Evolutionary conservation across 257 asterid species (phyloP).

Genomic region (Pogostemon cablin): DNA sequence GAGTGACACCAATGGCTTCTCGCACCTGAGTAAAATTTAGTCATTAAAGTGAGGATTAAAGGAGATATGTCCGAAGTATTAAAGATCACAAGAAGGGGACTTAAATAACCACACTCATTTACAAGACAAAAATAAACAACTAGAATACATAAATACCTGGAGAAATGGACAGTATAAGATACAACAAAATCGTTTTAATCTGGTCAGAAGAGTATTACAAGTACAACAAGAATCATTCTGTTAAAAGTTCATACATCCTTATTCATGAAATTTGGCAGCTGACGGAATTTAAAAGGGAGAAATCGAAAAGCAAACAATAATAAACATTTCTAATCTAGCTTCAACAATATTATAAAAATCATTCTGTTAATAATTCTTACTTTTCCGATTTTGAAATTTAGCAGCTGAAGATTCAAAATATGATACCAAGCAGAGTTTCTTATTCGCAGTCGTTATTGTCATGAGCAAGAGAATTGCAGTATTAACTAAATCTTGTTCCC

Average conservation of each 20-base stretch:
- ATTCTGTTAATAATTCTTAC: conserved; percentile 15
- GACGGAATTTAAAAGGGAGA: not conserved
- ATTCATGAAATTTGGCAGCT: conserved; percentile 10
- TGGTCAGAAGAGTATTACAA: conserved; percentile 17
- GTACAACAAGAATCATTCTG: not conserved
- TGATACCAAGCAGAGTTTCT: not conserved
- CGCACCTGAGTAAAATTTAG: conserved; percentile 70
- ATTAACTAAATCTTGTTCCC: not conserved
- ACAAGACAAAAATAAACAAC: conserved; percentile 6
- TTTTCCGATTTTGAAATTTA: not conserved
- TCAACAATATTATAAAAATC: conserved; percentile 18
- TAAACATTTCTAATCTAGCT: conserved; percentile 9
- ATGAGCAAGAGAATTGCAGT: conserved; percentile 20
- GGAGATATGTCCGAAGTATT: conserved; percentile 22
- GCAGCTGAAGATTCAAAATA: conserved; percentile 13
- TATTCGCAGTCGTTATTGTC: conserved; percentile 17
- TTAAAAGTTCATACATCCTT: conserved; percentile 9
- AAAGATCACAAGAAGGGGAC: conserved; percentile 11
- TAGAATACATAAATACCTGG: not conserved
- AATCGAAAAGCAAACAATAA: conserved; percentile 14
- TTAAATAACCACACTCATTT: conserved; percentile 17
- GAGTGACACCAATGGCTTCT: conserved; percentile 92
- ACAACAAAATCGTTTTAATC: conserved; percentile 14
- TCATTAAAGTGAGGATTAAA: conserved; percentile 27
- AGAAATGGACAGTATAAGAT: conserved; percentile 14